phyloP scores from a whole-genome alignment of 2,329 filamentous ascomycete genomes.

The Sporothrix pallida region DNA sequence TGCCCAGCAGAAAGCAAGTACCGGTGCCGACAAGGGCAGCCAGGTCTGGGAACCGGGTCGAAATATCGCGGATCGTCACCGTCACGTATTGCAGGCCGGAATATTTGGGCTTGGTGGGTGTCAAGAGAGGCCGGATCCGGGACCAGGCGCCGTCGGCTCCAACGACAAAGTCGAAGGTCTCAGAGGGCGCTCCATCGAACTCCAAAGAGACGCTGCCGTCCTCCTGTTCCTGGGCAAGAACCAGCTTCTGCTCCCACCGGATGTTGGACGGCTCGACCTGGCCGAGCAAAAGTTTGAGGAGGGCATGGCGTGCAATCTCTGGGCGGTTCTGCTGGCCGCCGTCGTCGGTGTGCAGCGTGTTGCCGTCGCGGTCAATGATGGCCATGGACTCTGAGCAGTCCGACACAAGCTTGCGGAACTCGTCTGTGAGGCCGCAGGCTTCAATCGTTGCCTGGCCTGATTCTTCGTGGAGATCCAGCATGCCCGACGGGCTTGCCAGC shows the following conservation, averaged over 20 bases:
- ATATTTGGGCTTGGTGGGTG: conserved; percentile 47
- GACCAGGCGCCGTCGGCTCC: conserved; percentile 9
- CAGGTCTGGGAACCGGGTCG: conserved; percentile 49
- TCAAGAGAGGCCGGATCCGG: conserved; percentile 29
- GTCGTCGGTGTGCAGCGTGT: background rate
- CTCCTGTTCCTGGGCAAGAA: background rate
- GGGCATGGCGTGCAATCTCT: conserved; percentile 9
- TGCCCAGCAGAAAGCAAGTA: conserved; percentile 32
- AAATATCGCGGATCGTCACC: conserved; percentile 45
- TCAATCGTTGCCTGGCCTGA: conserved; percentile 53
- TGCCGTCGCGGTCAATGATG: background rate
- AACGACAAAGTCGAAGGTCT: background rate
- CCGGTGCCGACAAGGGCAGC: conserved; percentile 49
- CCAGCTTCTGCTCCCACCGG: conserved; percentile 11
- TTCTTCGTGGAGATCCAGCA: conserved; percentile 56
- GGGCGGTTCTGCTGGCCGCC: background rate
- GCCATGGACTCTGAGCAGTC: conserved; percentile 10
- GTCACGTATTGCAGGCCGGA: conserved; percentile 49
- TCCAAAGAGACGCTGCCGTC: background rate
- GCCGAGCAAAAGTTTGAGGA: background rate
- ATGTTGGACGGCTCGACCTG: background rate
- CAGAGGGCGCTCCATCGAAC: background rate
- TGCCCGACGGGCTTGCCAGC: conserved; percentile 47
- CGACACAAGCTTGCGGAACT: background rate
- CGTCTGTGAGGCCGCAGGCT: background rate